These are phyloP conservation scores for Rubroboletus satanas DNA, from an alignment of 768 basidiomycete genomes.

Conservation along the genomic window DNA sequence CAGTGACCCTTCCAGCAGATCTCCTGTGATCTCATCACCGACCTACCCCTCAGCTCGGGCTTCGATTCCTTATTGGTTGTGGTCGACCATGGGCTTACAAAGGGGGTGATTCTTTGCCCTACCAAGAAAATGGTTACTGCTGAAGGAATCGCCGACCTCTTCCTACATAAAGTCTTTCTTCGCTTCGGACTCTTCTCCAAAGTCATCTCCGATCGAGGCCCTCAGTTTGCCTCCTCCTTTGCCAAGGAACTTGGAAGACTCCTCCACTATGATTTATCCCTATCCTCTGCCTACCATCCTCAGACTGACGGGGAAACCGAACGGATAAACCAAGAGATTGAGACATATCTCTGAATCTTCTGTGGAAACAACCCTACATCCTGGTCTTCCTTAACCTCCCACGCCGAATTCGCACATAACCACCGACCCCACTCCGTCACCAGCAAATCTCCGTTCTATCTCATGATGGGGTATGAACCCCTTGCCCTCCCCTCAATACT, in stretches of 20 bases:
- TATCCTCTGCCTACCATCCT: neutral
- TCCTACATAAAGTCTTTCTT: too few relatives aligned
- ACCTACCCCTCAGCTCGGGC: neutral
- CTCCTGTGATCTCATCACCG: neutral
- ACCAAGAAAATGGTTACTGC: too few relatives aligned
- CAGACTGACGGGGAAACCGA: neutral
- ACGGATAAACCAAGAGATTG: neutral
- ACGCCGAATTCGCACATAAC: neutral
- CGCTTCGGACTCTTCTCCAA: too few relatives aligned
- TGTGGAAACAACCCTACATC: neutral
- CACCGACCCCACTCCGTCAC: neutral
- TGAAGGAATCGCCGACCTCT: too few relatives aligned
- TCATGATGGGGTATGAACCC: neutral
- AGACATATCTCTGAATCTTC: neutral
- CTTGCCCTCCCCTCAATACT: too few relatives aligned
- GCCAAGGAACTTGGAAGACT: too few relatives aligned
- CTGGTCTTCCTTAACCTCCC: neutral
- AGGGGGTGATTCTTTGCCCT: neutral
- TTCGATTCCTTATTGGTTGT: neutral
- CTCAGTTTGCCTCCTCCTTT: too few relatives aligned
- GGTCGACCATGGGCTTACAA: neutral
- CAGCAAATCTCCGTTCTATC: too few relatives aligned
- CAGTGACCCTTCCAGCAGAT: neutral
- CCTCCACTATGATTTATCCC: neutral
- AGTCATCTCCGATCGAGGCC: too few relatives aligned